Evolutionary conservation across 2,329 filamentous ascomycete genomes (phyloP), one percentile per base, ranked within the genome.

Genomic region (Calonectria pauciramosa): DNA sequence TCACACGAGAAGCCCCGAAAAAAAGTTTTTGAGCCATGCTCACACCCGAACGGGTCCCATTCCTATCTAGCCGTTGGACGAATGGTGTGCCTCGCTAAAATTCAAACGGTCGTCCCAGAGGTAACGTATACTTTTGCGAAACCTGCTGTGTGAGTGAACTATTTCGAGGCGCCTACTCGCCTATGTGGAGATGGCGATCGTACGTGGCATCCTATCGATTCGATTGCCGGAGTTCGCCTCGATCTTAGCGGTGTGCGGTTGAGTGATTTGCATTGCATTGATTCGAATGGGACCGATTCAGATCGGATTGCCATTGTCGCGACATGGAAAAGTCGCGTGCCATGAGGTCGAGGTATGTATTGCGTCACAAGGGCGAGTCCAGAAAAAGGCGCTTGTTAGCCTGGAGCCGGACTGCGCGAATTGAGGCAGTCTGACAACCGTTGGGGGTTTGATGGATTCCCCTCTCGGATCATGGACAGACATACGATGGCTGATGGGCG

Each of bases 51-150:
- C 70, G 73, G 56, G 75, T 78, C 66, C 30, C 70, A 52, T 67
- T 54, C 52, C 49, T 75, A 70, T 73, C 32, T 34, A 56, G 60
- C 20, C 34, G 51, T 65, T 59, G 59, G 47, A 34, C 32, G 28
- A 41, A 26, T 63, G 16, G 7, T 63, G 56, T 20, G 16, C 18
- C 41, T 65, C 60, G 59, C 16, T 52, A 67, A 38, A 68, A 30
- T 63, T 20, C 41, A 71, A 18, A 68, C 63, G 34, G 38, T 51
- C 34, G 52, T 51, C 38, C 38, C 54, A 28, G 44, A 44, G 64
- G 77, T 74, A 75, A 74, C 56, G n/a, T 70, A 44, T 77, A 81
- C 72, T 47, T 47, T 75, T 76, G 68, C 26, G 68, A 66, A 66
- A 51, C 66, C 56, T 49, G 20, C 36, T 54, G 49, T 41, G 9